Percentiles rank a stretch among this genome's conserved stretches.
These are phyloP conservation scores for Rosellinia necatrix DNA, from an alignment of 2,329 filamentous ascomycete species.

Conservation along the genomic window DNA sequence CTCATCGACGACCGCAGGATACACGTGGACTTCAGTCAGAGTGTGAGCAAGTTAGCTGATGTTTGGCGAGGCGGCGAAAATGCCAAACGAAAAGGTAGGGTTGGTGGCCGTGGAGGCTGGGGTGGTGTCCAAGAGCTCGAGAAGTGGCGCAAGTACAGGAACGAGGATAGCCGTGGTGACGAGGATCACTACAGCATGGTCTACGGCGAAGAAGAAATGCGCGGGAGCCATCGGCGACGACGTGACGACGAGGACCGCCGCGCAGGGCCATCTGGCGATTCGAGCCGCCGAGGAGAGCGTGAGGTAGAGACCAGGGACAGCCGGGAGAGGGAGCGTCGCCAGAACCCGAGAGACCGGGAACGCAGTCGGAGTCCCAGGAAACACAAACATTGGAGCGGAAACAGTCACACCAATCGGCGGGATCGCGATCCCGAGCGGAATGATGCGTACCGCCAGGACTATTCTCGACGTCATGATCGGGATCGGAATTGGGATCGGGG, in stretches of 20 bases:
- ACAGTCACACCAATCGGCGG: conserved; percentile 27
- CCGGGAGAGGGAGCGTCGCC: conserved; percentile 35
- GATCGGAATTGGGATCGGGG: conserved; percentile 29
- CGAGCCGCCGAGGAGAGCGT: conserved; percentile 17
- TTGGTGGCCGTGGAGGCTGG: conserved; percentile 71
- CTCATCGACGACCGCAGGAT: conserved; percentile 97
- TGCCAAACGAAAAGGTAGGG: conserved; percentile 65
- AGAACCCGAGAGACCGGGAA: conserved; percentile 28
- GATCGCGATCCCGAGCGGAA: conserved; percentile 32
- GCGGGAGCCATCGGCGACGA: conserved; percentile 52
- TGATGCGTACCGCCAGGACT: conserved; percentile 32
- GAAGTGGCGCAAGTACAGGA: conserved; percentile 86
- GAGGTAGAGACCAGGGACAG: conserved; percentile 15
- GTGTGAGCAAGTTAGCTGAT: conserved; percentile 84
- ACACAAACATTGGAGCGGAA: conserved; percentile 27
- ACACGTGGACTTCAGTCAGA: conserved; percentile 98
- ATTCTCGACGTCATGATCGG: conserved; percentile 29
- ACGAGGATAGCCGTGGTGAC: conserved; percentile 55
- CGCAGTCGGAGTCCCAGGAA: conserved; percentile 41
- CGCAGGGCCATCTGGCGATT: conserved; percentile 30
- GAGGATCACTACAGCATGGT: conserved; percentile 73
- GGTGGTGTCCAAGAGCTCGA: conserved; percentile 88
- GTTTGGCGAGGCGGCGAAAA: conserved; percentile 88
- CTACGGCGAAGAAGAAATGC: conserved; percentile 74
- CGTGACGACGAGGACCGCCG: conserved; percentile 40